These are phyloP conservation scores for Plenodomus biglobosus DNA, from an alignment of 2,329 filamentous ascomycete genomes.

Conservation along the genomic window DNA sequence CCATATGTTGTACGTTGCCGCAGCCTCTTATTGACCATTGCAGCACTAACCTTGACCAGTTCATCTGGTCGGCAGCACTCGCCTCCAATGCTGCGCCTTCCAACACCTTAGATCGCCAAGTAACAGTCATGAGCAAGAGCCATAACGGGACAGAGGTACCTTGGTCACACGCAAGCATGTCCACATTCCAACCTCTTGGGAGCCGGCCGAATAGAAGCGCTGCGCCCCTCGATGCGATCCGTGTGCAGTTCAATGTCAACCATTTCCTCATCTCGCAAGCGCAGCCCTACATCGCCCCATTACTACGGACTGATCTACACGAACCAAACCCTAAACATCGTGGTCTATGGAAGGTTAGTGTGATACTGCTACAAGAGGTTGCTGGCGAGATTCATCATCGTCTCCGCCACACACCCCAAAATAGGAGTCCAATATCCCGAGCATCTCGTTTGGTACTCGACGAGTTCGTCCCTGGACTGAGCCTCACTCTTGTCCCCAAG, in stretches of 20 bases:
- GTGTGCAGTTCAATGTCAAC: conserved; percentile 87
- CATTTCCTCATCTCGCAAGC: conserved; percentile 95
- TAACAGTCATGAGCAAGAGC: conserved; percentile 76
- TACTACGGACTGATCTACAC: conserved; percentile 78
- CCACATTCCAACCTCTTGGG: background rate
- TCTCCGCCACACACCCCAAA: conserved; percentile 77
- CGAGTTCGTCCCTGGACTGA: conserved; percentile 76
- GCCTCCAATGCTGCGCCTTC: conserved; percentile 72
- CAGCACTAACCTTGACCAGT: conserved; percentile 46
- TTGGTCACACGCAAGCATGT: conserved; percentile 55
- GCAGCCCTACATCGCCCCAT: conserved; percentile 83
- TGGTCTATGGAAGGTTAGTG: conserved; percentile 59
- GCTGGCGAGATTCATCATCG: conserved; percentile 74
- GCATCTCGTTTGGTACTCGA: conserved; percentile 77
- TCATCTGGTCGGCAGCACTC: conserved; percentile 78
- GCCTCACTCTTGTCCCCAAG: conserved; percentile 79
- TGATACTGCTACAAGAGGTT: conserved; percentile 28
- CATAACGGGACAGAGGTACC: conserved; percentile 70
- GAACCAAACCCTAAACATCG: conserved; percentile 64
- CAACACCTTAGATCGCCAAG: conserved; percentile 65
- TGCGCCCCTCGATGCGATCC: conserved; percentile 67
- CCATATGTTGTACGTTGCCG: conserved; percentile 76
- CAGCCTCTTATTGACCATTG: background rate
- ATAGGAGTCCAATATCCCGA: conserved; percentile 65
- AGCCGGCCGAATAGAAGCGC: background rate